A percentile compares a stretch with the other conserved stretches of the same genome.
phyloP scores from a whole-genome alignment of 228 moss, liverwort and hornwort genomes.

The Sphagnum fallax region DNA sequence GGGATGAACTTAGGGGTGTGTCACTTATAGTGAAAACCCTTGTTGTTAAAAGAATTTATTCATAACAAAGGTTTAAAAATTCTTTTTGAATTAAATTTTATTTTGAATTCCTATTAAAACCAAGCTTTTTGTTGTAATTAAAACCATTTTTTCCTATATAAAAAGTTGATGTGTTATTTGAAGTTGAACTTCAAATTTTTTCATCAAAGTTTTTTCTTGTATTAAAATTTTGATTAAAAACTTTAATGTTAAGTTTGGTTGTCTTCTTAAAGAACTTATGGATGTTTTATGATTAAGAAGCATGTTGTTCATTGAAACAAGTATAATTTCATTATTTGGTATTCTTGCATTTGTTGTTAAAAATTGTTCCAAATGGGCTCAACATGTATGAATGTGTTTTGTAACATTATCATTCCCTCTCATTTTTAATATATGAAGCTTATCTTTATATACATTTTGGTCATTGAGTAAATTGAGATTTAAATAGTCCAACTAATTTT shows the following conservation, averaged over 20 bases:
- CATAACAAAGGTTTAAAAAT: too few relatives aligned
- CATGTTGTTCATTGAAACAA: background rate
- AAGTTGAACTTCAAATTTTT: too few relatives aligned
- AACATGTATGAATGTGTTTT: background rate
- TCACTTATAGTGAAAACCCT: too few relatives aligned
- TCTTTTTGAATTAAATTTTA: too few relatives aligned
- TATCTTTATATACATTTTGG: slow-evolving; percentile 3
- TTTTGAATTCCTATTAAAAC: too few relatives aligned
- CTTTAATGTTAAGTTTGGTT: background rate
- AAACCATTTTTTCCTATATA: too few relatives aligned
- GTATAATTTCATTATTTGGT: background rate
- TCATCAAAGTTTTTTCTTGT: background rate
- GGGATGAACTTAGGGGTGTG: too few relatives aligned
- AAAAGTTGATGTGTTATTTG: too few relatives aligned
- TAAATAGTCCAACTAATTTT: slow-evolving; percentile 2
- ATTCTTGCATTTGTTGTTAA: background rate
- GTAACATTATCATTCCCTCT: background rate
- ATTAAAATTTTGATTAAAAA: background rate
- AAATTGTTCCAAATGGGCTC: slow-evolving; percentile 1
- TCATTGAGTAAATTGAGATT: background rate
- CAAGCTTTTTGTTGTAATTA: too few relatives aligned
- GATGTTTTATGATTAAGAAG: background rate
- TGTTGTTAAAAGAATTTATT: too few relatives aligned
- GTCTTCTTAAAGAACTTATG: background rate
- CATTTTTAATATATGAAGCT: background rate